Evolutionary conservation across 2,329 filamentous ascomycete genomes (phyloP).

Genomic region (Metarhizium anisopliae): DNA sequence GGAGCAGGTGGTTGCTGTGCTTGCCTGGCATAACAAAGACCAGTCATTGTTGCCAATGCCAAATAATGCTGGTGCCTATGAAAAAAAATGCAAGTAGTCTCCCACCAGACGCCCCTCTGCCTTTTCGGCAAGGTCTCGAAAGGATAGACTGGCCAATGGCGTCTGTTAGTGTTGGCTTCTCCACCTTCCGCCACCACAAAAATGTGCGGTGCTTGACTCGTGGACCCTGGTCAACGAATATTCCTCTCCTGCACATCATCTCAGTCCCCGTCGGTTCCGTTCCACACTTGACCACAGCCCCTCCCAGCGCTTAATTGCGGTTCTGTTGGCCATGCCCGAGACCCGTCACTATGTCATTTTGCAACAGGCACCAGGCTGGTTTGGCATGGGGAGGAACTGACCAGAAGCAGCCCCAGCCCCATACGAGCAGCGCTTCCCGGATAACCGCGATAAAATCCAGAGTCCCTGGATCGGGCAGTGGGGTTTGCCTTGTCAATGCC

Average conservation of each 20-base stretch:
- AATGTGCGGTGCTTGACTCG: slow-evolving; percentile 4
- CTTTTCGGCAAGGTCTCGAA: neutral
- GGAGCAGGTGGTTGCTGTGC: neutral
- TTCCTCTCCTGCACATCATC: slow-evolving; percentile 5
- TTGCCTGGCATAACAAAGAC: neutral
- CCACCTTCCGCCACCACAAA: neutral
- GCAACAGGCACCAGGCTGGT: neutral
- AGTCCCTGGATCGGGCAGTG: neutral
- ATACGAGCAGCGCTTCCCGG: neutral
- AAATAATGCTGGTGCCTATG: neutral
- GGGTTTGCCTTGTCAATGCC: slow-evolving; percentile 4
- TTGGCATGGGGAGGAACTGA: neutral
- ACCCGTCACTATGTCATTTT: neutral
- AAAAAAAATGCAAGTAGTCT: too few species aligned
- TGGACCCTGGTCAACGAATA: neutral
- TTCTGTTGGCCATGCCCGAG: neutral
- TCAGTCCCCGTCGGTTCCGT: slow-evolving; percentile 1
- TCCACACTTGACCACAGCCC: neutral
- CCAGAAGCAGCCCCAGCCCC: neutral
- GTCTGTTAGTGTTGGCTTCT: neutral
- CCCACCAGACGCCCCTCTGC: neutral
- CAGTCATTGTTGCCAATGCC: neutral
- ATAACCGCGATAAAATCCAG: neutral
- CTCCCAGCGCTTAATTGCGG: slow-evolving; percentile 1
- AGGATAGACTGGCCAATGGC: neutral